Evolutionary conservation across 2,329 filamentous ascomycete species (phyloP).

Genomic region (Aspergillus caelatus): DNA sequence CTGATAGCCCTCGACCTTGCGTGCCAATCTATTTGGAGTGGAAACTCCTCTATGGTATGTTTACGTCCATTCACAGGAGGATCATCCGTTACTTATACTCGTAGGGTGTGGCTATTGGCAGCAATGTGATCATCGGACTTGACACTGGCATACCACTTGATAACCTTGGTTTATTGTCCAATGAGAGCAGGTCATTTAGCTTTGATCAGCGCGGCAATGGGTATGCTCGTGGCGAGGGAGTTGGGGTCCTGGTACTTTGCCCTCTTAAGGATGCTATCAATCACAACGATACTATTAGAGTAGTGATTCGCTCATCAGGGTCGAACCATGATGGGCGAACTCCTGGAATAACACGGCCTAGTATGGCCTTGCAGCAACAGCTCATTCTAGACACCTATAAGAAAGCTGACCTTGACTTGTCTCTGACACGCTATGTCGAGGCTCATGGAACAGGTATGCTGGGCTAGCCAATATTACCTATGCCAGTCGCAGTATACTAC

Average conservation of each 20-base stretch:
- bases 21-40: background rate
- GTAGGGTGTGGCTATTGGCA: background rate
- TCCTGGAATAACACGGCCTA: background rate
- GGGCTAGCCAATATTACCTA: background rate
- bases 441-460: slow-evolving; percentile 10
- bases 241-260: background rate
- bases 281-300: background rate
- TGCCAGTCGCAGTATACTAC: background rate
- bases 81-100: too few relatives aligned
- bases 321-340: slow-evolving; percentile 9
- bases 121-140: background rate
- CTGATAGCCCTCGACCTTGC: background rate
- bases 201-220: slow-evolving; percentile 3
- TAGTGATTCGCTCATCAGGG: background rate
- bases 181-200: background rate
- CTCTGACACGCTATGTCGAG: background rate
- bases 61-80: too few relatives aligned
- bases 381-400: background rate
- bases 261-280: background rate
- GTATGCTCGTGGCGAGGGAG: slow-evolving; percentile 5
- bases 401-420: background rate
- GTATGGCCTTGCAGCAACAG: background rate
- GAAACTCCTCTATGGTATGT: background rate
- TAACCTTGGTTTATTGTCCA: background rate
- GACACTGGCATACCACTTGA: too few relatives aligned